A percentile compares a stretch with the other conserved stretches of the same genome.
Evolutionary conservation across 371 early-diverging fungal species (phyloP).

Genomic region (Thermomucor indicae-seudaticae): DNA sequence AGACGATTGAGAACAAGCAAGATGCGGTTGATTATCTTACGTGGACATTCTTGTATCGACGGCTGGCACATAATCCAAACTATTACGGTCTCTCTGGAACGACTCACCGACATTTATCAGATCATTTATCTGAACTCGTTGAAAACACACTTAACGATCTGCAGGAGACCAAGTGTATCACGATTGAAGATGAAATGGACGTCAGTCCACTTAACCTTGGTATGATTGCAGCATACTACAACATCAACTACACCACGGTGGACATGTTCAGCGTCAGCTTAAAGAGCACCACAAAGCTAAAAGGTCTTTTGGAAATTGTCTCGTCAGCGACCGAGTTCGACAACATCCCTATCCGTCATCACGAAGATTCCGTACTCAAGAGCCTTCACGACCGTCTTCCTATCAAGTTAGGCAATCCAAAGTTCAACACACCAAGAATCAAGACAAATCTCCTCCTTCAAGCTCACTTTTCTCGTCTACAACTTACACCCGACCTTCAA

Average conservation of each 20-base stretch:
- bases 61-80: conserved; percentile 94
- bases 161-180: conserved; percentile 84
- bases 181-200: conserved; percentile 80
- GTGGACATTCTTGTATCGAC: conserved; percentile 95
- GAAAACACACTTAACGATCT: conserved; percentile 87
- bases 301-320: conserved; percentile 89
- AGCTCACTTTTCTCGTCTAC: conserved; percentile 89
- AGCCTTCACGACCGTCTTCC: conserved; percentile 83
- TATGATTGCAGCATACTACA: conserved; percentile 96
- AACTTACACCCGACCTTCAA: conserved; percentile 87
- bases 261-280: conserved; percentile 90
- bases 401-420: conserved; percentile 57
- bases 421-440: conserved; percentile 80
- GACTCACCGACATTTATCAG: conserved; percentile 83
- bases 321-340: conserved; percentile 92
- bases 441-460: conserved; percentile 91
- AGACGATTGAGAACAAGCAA: conserved; percentile 94
- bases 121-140: conserved; percentile 92
- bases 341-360: conserved; percentile 87
- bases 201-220: conserved; percentile 89
- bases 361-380: conserved; percentile 77
- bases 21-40: conserved; percentile 98
- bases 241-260: conserved; percentile 89
- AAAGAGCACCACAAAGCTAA: conserved; percentile 80
- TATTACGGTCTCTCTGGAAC: conserved; percentile 91